Evolutionary conservation across 75 land plant species (phyloP), one percentile per base, ranked within the genome.

Genomic region (Pinus taeda): DNA sequence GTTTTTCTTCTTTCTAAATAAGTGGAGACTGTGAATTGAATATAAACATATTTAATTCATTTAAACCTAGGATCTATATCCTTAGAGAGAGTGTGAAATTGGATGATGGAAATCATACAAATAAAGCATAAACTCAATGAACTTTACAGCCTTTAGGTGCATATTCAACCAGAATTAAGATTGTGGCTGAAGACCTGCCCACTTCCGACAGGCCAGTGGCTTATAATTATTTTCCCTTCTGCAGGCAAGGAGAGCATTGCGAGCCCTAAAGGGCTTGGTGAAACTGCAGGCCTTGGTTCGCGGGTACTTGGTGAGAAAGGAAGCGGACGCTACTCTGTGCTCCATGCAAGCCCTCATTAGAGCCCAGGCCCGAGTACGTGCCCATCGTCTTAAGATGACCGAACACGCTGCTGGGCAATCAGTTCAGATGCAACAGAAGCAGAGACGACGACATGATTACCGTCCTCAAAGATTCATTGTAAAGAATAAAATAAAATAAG

Each of bases 241-340:
- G 60, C 83, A 84, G 85, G 85, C 85, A 36, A 76, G 85, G 74
- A 71, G 75, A 42, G 85, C 85, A 55, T 82, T 84, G 63, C 74
- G 85, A 15, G 85, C 85, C 26, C 75, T 84, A 14, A 71, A 77
- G 85, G 85, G 76, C 15, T 57, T 83, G 62, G 85, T 83, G 74
- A 81, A 85, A 74, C 59, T 84, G 9, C 85, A 84, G 60, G 84
- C 85, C 63, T 57, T 82, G 45, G 76, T 76, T 69, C 79, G 85
- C 13, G 85, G 85, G 15, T 81, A 80, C 62, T 73, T 65, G 64
- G 84, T 82, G 55, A 71, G 66, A 71, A 72, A 81, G 60, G 83
- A 82, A 33, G 84, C 84, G 55, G 74, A 57, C 15, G 75, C 64
- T 24, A 82, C 77, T 7, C 67, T 80, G 14, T 57, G 72, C 26